Evolutionary conservation across 192 early-diverging fungal genomes (phyloP), one percentile per base, ranked within the genome.

Genomic region (Endogone sp.): DNA sequence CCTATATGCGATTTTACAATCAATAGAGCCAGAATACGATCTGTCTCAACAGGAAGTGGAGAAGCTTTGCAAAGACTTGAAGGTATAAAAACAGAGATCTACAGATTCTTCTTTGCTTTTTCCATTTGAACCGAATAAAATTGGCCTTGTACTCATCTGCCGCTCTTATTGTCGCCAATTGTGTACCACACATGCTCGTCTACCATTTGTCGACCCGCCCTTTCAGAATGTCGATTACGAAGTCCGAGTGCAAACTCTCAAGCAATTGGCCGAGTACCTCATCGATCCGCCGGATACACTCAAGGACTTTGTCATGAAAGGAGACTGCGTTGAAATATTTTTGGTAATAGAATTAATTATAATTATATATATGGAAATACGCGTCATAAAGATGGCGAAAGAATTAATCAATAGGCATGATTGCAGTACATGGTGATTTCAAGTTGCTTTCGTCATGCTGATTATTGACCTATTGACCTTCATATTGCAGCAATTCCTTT

Each of bases 221-320:
- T 9, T 64, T 54, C 30, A 69, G 68, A 66, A 64, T 69, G 22
- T 20, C 20, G 56, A 13, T 3, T 29, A 62, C 29, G 63, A 69
- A 23, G 4, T n/a, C 23, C 63, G 68, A 21, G 28, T 69, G n/a
- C 57, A 26, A 32, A 44, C 28, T 26, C 68, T 69, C 11, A 67
- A 69, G 55, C 60, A 69, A 28, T 44, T 69, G 26, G 32, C 32
- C 25, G 32, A 23, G 27, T 69, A 65, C 49, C 68, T 69, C 23
- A 58, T 66, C n/a, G 68, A 69, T 65, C 68, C 68, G 60, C 62
- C 68, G 26, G 68, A 32, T 8, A 69, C 31, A 6, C 54, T 69
- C 28, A 71, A 28, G 9, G 63, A 57, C 16, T 64, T 66, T 57
- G 64, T 67, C 54, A 54, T 71, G 20, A 56, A 49, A 13, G 64